Conservation (phyloP, 768 basidiomycete genomes). For the Lentinula edodes region DNA sequence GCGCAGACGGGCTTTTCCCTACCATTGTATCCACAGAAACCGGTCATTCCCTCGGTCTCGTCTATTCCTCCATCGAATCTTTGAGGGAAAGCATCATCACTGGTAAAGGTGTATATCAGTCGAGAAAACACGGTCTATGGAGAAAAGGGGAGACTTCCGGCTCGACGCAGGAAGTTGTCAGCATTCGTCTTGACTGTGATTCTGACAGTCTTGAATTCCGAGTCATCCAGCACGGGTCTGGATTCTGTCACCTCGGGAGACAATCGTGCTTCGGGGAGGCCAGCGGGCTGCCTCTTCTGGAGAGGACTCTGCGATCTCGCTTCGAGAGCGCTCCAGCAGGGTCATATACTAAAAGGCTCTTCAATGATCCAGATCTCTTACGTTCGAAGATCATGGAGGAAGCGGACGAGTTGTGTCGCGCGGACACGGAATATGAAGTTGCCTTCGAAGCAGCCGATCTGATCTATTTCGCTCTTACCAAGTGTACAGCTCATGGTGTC, state of each 20-base stretch:
- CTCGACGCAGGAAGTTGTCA: slow-evolving; percentile 81
- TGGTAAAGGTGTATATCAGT: slow-evolving; percentile 93
- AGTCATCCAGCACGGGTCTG: slow-evolving; percentile 83
- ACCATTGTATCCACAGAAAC: slow-evolving; percentile 84
- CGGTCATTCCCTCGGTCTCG: slow-evolving; percentile 81
- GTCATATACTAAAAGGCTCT: slow-evolving; percentile 86
- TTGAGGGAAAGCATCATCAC: slow-evolving; percentile 82
- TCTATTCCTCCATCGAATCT: slow-evolving; percentile 89
- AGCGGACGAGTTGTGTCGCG: slow-evolving; percentile 91
- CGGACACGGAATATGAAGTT: slow-evolving; percentile 71
- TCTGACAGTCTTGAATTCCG: slow-evolving; percentile 87
- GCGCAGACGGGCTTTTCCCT: slow-evolving; percentile 88
- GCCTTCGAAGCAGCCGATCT: slow-evolving; percentile 96
- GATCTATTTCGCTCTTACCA: slow-evolving; percentile 84
- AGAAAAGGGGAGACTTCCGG: slow-evolving; percentile 96
- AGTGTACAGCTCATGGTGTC: slow-evolving; percentile 81
- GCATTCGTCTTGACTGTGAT: slow-evolving; percentile 88
- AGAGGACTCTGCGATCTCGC: slow-evolving; percentile 70
- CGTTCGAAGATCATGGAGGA: slow-evolving; percentile 97
- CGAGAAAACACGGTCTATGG: slow-evolving; percentile 94
- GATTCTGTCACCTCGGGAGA: slow-evolving; percentile 90
- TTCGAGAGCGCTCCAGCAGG: slow-evolving; percentile 76
- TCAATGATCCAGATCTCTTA: slow-evolving; percentile 76
- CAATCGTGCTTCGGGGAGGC: slow-evolving; percentile 85
- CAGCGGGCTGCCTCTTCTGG: slow-evolving; percentile 76